Conservation (phyloP, 1,139 yeast species). For the Geotrichum citri-aurantii region DNA sequence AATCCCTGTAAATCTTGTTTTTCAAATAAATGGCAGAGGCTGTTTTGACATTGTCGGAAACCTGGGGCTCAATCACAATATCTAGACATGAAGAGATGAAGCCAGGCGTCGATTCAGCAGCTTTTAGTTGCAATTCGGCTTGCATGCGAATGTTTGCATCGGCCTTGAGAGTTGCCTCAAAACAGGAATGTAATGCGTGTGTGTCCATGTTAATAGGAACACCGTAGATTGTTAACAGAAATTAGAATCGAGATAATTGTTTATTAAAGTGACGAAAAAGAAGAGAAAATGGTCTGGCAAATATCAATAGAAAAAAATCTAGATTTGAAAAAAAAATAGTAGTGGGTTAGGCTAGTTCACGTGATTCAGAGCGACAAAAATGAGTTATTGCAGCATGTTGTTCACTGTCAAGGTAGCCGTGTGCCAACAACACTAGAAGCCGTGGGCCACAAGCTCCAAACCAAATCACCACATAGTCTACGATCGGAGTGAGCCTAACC, state of each 20-base stretch:
- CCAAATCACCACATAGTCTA: too few species aligned
- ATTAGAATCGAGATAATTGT: not conserved
- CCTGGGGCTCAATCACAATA: slow-evolving; percentile 52
- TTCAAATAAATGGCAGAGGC: slow-evolving; percentile 88
- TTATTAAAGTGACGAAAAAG: not conserved
- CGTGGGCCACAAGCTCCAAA: too few species aligned
- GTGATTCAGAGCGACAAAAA: not conserved
- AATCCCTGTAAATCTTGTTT: slow-evolving; percentile 62
- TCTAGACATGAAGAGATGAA: slow-evolving; percentile 81
- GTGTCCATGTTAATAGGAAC: slow-evolving; percentile 53
- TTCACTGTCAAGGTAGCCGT: too few species aligned
- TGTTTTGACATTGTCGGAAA: slow-evolving; percentile 53
- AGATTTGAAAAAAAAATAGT: not conserved
- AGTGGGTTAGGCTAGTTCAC: not conserved
- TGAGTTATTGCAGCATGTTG: not conserved
- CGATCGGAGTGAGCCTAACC: too few species aligned
- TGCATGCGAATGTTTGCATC: slow-evolving; percentile 55
- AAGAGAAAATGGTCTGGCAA: not conserved
- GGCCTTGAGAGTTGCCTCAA: slow-evolving; percentile 73
- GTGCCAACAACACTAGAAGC: too few species aligned
- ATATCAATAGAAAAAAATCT: not conserved
- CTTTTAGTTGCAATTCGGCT: slow-evolving; percentile 63
- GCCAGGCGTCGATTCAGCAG: slow-evolving; percentile 56
- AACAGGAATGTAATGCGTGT: slow-evolving; percentile 61
- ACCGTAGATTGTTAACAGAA: not conserved